These are phyloP conservation scores for Andrographis paniculata DNA, from an alignment of 305 asterid species.

Conservation along the genomic window DNA sequence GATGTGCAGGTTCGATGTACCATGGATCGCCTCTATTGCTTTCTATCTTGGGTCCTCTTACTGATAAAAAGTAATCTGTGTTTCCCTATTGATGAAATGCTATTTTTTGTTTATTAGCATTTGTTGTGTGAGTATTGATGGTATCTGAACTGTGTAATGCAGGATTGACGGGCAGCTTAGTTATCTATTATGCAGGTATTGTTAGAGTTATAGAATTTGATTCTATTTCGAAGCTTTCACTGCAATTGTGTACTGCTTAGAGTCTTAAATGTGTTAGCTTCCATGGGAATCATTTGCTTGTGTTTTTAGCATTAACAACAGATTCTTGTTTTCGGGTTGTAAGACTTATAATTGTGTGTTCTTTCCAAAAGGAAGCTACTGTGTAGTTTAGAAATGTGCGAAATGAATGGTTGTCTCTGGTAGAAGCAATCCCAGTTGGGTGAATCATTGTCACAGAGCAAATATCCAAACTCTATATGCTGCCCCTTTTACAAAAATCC, in stretches of 20 bases:
- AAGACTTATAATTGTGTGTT: no score
- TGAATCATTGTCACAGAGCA: no score
- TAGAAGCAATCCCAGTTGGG: not conserved
- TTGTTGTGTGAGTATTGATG: slow-evolving; percentile 13
- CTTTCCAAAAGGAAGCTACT: no score
- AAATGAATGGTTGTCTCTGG: not conserved
- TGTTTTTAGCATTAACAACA: no score
- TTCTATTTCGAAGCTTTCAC: no score
- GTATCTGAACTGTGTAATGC: slow-evolving; percentile 23
- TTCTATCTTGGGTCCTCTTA: slow-evolving; percentile 71
- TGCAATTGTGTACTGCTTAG: no score
- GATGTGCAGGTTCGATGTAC: slow-evolving; percentile 76
- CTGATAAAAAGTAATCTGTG: slow-evolving; percentile 41
- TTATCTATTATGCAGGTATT: slow-evolving; percentile 74
- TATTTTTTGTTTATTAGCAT: slow-evolving; percentile 3
- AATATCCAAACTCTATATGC: not conserved
- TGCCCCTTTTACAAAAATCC: no score
- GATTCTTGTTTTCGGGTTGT: no score
- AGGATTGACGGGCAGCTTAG: slow-evolving; percentile 54
- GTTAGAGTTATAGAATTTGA: no score
- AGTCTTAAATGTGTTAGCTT: no score
- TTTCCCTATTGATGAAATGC: not conserved
- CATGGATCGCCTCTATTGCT: slow-evolving; percentile 92
- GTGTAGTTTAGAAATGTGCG: not conserved
- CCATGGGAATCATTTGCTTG: no score